Percentiles rank a stretch among this genome's conserved stretches.
Evolutionary conservation across 352 stramenopile genomes (phyloP).

Genomic region (Blastocystis sp.): DNA sequence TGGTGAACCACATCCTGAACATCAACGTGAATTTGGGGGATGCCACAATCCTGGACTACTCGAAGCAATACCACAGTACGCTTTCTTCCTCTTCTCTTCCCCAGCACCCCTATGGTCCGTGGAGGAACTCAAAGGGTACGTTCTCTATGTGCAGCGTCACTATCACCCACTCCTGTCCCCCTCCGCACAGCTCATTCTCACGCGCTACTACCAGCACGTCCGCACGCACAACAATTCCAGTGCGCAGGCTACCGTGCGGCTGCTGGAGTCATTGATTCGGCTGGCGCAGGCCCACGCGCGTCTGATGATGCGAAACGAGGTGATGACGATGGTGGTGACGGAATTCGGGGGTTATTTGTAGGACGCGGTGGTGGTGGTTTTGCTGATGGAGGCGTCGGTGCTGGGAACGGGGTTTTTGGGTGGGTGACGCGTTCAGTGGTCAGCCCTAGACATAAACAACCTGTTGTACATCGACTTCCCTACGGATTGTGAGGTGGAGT

Average conservation of each 20-base stretch:
- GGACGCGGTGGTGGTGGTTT: conserved; percentile 49
- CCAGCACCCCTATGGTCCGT: conserved; percentile 75
- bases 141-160: conserved; percentile 77
- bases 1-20: conserved; percentile 81
- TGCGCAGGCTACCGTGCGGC: conserved; percentile 72
- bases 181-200: conserved; percentile 33
- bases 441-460: conserved; percentile 54
- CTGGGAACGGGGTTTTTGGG: conserved; percentile 53
- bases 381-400: conserved; percentile 67
- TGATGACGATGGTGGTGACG: conserved; percentile 26
- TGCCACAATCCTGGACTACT: conserved; percentile 66
- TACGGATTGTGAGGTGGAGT: conserved; percentile 56
- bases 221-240: conserved; percentile 71
- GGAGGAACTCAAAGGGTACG: conserved; percentile 80
- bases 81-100: background rate
- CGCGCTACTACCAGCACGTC: conserved; percentile 64
- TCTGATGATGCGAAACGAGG: conserved; percentile 70
- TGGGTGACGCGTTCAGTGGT: background rate
- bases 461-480: conserved; percentile 63
- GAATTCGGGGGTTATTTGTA: background rate
- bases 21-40: conserved; percentile 66
- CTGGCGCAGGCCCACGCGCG: conserved; percentile 73
- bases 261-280: conserved; percentile 73
- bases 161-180: conserved; percentile 39
- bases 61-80: conserved; percentile 22